Conservation (phyloP, 83 land plant species). For the Picea abies region DNA sequence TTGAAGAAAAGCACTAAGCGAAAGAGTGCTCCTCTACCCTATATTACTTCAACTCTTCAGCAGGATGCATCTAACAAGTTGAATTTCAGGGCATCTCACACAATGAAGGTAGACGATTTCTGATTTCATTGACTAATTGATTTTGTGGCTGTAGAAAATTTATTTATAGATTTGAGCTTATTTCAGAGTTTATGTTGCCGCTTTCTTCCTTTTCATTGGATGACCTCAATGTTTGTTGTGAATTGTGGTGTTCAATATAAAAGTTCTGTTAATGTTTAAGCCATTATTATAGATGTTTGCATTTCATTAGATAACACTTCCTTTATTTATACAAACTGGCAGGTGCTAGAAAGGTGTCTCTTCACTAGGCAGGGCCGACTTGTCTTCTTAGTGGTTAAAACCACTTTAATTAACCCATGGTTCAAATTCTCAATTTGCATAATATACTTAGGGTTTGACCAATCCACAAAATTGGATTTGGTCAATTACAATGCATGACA, state of each 20-base stretch:
- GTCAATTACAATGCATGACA: too few species aligned
- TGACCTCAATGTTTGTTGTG: not conserved
- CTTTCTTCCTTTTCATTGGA: not conserved
- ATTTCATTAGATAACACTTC: too few species aligned
- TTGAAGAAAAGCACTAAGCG: constrained; percentile 45
- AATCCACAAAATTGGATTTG: too few species aligned
- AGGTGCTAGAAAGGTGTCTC: too few species aligned
- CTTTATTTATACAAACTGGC: too few species aligned
- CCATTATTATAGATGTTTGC: too few species aligned
- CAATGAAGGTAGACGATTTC: constrained; percentile 72
- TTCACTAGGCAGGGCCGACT: too few species aligned
- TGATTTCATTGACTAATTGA: not conserved
- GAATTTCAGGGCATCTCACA: constrained; percentile 67
- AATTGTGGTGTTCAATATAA: not conserved
- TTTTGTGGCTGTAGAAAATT: not conserved
- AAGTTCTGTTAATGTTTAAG: too few species aligned
- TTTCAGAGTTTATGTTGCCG: not conserved
- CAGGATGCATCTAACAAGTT: constrained; percentile 91
- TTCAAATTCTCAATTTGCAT: too few species aligned
- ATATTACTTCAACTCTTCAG: constrained; percentile 96
- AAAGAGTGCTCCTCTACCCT: constrained; percentile 79
- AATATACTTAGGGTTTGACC: too few species aligned
- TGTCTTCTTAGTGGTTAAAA: too few species aligned
- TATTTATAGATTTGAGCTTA: not conserved
- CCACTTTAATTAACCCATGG: too few species aligned